Base-by-base conservation (phyloP, 2,329 filamentous ascomycete species). In the Apiospora pterosperma region DNA sequence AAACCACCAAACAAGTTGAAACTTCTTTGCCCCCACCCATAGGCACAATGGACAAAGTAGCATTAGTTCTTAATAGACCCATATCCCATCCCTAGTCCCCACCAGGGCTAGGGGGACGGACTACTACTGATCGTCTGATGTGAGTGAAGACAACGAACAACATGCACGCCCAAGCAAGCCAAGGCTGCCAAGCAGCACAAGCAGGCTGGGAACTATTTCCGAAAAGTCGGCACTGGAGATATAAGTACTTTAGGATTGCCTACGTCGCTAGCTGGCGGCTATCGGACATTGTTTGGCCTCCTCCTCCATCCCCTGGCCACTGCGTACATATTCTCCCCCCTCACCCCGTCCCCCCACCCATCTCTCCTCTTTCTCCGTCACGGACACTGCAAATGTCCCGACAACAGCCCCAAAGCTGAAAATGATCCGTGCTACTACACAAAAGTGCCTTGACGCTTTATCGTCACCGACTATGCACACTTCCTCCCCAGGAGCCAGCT, bases 181-280 rank as follows among this genome's bases (percentile, higher is more conserved):
- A 28, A 28, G 14, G 14, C n/a, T n/a, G 11, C 3, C 4, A 48
- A 28, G 16, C 16, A 55, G 16, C 16, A 19, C 19, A n/a, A 42
- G n/a, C 19, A 42, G 21, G n/a, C 8, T 21, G 39, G n/a, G 38
- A 41, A n/a, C 41, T n/a, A n/a, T 34, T 52, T 19, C 25, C 59
- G 23, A 59, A 59, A 60, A 59, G 28, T 31, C 23, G n/a, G 12
- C 10, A 62, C 39, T 62, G 31, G 62, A 59, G 62, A 61, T 64
- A 64, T 64, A 64, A 64, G 68, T 69, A 66, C 62, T 67, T 69
- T 69, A 70, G 69, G 68, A 55, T 67, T 70, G 68, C 68, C 67
- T 67, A 69, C 69, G 65, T 66, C 62, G 65, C 52, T 28, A 28
- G 28, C 28, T n/a, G 48, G 48, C 28, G 28, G 48, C 48, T 55